Base-by-base conservation (phyloP, 176 grass and related monocot species). In the Oryza meridionalis region DNA sequence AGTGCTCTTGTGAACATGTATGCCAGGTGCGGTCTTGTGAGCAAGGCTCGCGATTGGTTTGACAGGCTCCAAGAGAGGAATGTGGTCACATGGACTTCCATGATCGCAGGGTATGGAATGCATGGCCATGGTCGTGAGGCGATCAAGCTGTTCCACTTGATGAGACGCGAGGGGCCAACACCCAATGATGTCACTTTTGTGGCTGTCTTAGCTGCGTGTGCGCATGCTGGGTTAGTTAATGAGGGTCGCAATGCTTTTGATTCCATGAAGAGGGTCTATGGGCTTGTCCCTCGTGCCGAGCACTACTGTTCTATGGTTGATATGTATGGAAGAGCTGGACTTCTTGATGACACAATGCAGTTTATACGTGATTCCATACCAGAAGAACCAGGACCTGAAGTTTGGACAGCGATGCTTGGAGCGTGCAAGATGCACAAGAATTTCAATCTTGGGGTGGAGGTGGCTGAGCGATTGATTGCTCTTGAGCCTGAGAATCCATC, bases 171-270 rank as follows among this genome's bases (percentile, higher is more conserved):
- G 37, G 84, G 87, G 33, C 81, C 75, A 15, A 15, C 35, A 68
- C 95, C 92, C 22, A 97, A 97, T 43, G 86, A 94, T 80, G 91
- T 98, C 67, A 93, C 92, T n/a, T 95, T 95, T 86, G 50, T 98
- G 58, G 87, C 92, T 9, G 78, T 87, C 61, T 81, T 97, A 70
- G 88, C 93, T 58, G 95, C 92, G 6, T 97, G 95, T 77, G 91
- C 90, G 0, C 95, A 94, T 67, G 75, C 88, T 42, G 95, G 95
- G 32, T 82, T 94, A 61, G 77, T 94, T 47, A 86, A 26, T 7
- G 90, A 97, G 47, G 92, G 86, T 1, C 44, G 45, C 27, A 82
- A 78, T 76, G 90, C 79, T 81, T 95, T 95, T 81, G 80, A 61
- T 9, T 91, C 69, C 25, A 93, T 95, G 96, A 92, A 88, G 63